Conservation (phyloP, 1,284 basidiomycete species). For the Sanghuangporus baumii region DNA sequence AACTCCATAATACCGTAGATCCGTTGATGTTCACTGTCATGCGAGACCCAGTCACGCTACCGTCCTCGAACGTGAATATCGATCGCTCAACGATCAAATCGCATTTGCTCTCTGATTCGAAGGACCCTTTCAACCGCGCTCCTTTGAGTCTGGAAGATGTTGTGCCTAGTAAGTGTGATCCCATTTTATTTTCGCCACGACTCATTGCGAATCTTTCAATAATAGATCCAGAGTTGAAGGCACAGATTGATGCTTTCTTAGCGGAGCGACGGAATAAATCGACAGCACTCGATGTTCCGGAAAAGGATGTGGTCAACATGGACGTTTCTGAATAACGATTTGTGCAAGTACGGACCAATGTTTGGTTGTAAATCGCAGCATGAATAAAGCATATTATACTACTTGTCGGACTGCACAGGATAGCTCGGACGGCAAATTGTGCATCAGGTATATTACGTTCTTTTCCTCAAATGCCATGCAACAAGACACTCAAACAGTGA, state of each 20-base stretch:
- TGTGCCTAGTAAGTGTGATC: conserved; percentile 51
- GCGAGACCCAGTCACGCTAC: conserved; percentile 92
- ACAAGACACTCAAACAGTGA: no score
- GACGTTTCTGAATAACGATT: conserved; percentile 24
- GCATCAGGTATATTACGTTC: no score
- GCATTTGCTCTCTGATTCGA: conserved; percentile 86
- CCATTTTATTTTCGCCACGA: not conserved
- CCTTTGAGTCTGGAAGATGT: conserved; percentile 80
- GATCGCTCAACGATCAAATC: conserved; percentile 96
- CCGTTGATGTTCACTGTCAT: conserved; percentile 93
- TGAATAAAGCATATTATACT: not conserved
- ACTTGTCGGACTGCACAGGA: not conserved
- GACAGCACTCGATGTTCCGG: conserved; percentile 20
- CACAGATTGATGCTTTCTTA: conserved; percentile 57
- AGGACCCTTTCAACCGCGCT: conserved; percentile 86
- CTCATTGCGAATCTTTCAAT: not conserved
- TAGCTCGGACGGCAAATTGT: no score
- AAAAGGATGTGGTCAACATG: conserved; percentile 28
- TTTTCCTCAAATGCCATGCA: no score
- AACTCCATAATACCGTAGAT: conserved; percentile 43
- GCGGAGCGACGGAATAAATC: conserved; percentile 41
- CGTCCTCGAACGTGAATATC: conserved; percentile 75
- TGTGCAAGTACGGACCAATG: not conserved
- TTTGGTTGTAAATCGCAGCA: not conserved
- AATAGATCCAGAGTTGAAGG: conserved; percentile 55